phyloP scores from a whole-genome alignment of 768 basidiomycete species.

The Leccinum variicolor region DNA sequence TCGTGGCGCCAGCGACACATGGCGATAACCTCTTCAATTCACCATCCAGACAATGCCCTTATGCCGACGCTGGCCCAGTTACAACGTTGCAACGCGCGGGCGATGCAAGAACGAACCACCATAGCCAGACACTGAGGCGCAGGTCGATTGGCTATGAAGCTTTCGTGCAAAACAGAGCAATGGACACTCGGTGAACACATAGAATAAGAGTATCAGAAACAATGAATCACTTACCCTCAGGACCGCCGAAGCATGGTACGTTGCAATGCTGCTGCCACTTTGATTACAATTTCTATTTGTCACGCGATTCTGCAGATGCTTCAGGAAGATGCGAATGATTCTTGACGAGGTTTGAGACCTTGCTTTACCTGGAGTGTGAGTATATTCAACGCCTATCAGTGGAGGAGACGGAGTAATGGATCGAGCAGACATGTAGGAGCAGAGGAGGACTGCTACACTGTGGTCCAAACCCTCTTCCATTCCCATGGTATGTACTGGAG shows the following conservation, averaged over 20 bases:
- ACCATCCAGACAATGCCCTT: neutral
- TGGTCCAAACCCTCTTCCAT: slow-evolving; percentile 42
- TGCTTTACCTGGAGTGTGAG: neutral
- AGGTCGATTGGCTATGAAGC: neutral
- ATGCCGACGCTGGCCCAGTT: neutral
- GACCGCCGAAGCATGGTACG: neutral
- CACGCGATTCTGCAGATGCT: neutral
- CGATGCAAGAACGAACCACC: neutral
- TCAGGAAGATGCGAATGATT: neutral
- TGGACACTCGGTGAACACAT: neutral
- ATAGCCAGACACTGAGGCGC: neutral
- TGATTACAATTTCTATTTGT: neutral
- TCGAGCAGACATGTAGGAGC: slow-evolving; percentile 1
- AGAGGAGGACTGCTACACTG: slow-evolving; percentile 11
- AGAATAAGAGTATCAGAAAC: neutral
- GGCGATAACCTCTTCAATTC: neutral
- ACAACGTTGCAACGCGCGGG: neutral
- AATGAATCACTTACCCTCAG: neutral
- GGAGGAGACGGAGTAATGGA: neutral
- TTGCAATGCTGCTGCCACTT: neutral
- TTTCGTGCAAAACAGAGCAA: neutral
- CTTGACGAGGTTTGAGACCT: neutral
- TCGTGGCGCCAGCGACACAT: neutral
- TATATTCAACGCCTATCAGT: neutral
- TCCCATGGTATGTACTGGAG: slow-evolving; percentile 45